These are phyloP conservation scores for Pythium aquatile DNA, from an alignment of 352 stramenopile genomes.

Conservation along the genomic window DNA sequence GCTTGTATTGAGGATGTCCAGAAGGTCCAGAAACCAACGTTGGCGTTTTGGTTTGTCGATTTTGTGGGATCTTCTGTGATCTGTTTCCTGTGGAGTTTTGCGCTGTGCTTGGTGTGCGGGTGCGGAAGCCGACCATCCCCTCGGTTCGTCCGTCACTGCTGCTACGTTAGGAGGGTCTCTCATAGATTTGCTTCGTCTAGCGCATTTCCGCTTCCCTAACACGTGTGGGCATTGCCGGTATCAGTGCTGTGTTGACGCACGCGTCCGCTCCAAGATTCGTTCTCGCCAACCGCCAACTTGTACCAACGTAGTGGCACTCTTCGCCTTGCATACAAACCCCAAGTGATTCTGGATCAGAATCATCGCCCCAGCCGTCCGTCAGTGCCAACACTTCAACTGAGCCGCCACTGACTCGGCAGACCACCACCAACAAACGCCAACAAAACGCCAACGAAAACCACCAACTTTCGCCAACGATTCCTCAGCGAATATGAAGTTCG, in stretches of 20 bases:
- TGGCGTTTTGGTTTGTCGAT: too few relatives aligned
- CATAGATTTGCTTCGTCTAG: neutral
- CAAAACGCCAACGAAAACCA: neutral
- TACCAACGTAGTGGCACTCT: neutral
- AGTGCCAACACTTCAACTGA: constrained; percentile 6
- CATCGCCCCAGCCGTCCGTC: neutral
- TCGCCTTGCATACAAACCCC: neutral
- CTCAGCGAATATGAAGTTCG: constrained; percentile 84
- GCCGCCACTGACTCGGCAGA: neutral
- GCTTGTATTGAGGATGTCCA: neutral
- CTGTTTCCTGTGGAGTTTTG: constrained; percentile 1
- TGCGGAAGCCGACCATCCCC: neutral
- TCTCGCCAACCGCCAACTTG: neutral
- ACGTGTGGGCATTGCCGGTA: neutral
- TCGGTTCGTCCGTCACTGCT: neutral
- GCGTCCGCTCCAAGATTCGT: neutral
- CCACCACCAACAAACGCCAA: neutral
- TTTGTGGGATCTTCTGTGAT: constrained; percentile 4
- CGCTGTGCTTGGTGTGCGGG: constrained; percentile 7
- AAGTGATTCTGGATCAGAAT: constrained; percentile 1
- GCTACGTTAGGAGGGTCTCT: neutral
- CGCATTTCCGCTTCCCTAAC: neutral
- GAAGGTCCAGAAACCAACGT: neutral
- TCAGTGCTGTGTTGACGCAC: neutral
- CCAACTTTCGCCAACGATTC: neutral